Percentiles rank a stretch among this genome's conserved stretches.
Evolutionary conservation across 305 asterid genomes (phyloP).

Genomic region (Rubia balearica): DNA sequence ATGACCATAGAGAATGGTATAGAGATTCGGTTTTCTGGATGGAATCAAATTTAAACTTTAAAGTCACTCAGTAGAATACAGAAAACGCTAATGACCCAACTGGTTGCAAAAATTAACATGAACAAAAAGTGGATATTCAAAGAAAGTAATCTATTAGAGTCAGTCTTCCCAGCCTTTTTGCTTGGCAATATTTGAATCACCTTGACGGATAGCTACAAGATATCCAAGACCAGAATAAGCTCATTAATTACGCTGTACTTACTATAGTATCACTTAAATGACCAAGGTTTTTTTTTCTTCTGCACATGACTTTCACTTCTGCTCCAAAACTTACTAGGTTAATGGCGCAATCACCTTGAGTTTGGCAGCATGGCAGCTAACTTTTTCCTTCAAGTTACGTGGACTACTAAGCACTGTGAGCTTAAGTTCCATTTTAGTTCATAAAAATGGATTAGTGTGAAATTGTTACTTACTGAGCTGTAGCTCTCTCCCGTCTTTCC

Average conservation of each 20-base stretch:
- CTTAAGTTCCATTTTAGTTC: neutral
- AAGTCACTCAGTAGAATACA: neutral
- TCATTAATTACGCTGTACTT: neutral
- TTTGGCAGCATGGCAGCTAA: no score
- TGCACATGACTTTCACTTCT: neutral
- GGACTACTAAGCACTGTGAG: no score
- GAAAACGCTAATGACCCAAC: neutral
- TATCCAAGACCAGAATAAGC: neutral
- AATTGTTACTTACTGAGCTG: neutral
- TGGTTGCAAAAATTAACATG: neutral
- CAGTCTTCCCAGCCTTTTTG: neutral
- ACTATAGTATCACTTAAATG: neutral
- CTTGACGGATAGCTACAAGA: neutral
- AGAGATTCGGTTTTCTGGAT: neutral
- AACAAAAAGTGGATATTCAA: neutral
- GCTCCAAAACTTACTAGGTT: neutral
- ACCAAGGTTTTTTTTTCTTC: neutral
- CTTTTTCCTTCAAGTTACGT: no score
- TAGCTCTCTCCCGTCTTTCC: neutral
- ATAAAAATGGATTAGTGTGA: neutral
- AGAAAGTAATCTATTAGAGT: neutral
- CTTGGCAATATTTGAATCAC: neutral
- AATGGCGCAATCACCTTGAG: neutral
- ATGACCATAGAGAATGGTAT: neutral
- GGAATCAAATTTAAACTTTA: neutral